Conservation (phyloP, 257 asterid species). For the Rehmannia glutinosa region DNA sequence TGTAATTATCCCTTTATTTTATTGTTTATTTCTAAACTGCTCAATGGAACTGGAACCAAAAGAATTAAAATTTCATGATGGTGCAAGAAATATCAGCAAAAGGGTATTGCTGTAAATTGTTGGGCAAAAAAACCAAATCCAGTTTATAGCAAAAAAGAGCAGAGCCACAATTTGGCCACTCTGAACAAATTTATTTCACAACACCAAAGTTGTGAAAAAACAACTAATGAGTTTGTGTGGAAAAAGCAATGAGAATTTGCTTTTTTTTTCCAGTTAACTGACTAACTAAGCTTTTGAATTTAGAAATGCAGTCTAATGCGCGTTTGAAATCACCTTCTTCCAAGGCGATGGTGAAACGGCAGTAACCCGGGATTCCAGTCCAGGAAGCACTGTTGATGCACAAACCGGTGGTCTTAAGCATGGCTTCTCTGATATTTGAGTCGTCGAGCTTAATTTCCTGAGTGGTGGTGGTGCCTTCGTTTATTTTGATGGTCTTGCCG, state of each 20-base stretch:
- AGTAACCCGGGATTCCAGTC: slow-evolving; percentile 91
- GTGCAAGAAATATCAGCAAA: background rate
- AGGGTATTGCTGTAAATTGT: background rate
- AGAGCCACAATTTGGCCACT: slow-evolving; percentile 12
- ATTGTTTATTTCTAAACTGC: no score
- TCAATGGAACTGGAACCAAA: no score
- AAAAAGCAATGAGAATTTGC: background rate
- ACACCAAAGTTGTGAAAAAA: slow-evolving; percentile 39
- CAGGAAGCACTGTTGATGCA: slow-evolving; percentile 88
- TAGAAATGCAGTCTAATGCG: slow-evolving; percentile 71
- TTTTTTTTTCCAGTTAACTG: slow-evolving; percentile 2
- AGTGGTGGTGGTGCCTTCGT: slow-evolving; percentile 16
- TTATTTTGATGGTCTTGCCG: slow-evolving; percentile 56
- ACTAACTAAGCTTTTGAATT: slow-evolving; percentile 48
- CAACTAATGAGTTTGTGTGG: background rate
- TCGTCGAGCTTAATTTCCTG: slow-evolving; percentile 56
- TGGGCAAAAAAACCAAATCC: background rate
- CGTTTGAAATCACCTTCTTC: slow-evolving; percentile 69
- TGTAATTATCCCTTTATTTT: no score
- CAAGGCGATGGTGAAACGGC: slow-evolving; percentile 84
- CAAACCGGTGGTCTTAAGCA: slow-evolving; percentile 68
- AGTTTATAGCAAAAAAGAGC: background rate
- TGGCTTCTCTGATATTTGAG: slow-evolving; percentile 81
- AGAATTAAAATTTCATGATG: background rate
- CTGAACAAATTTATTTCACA: slow-evolving; percentile 30